These are phyloP conservation scores for Rhizopus microsporus DNA, from an alignment of 371 early-diverging fungal species.

Conservation along the genomic window DNA sequence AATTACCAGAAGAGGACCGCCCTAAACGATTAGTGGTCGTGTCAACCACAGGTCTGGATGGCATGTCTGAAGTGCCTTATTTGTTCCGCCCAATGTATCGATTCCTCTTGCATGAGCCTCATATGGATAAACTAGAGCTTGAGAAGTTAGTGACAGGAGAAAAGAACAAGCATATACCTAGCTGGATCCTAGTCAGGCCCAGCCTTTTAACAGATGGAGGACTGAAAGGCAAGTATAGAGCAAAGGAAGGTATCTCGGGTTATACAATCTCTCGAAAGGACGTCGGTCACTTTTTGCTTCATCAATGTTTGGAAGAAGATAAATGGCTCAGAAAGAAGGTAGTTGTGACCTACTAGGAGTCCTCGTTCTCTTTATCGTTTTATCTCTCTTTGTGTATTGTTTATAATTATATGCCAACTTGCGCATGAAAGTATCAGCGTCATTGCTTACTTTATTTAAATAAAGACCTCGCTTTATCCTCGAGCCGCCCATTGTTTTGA, in stretches of 20 bases:
- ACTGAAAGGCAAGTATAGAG: constrained; percentile 27
- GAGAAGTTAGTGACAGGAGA: constrained; percentile 23
- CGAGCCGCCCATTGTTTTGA: constrained; percentile 32
- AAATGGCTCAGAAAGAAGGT: constrained; percentile 35
- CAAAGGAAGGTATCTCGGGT: constrained; percentile 25
- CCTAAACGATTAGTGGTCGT: constrained; percentile 42
- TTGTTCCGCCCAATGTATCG: constrained; percentile 33
- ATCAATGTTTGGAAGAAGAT: constrained; percentile 34
- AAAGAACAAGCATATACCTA: constrained; percentile 1
- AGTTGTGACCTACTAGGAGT: constrained; percentile 31
- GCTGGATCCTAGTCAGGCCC: constrained; percentile 44
- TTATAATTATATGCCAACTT: no score
- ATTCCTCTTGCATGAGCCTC: constrained; percentile 34
- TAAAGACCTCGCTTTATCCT: not conserved
- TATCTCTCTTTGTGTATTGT: no score
- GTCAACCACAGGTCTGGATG: constrained; percentile 41
- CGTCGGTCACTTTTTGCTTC: constrained; percentile 44
- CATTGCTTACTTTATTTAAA: not conserved
- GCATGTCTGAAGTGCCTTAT: constrained; percentile 38
- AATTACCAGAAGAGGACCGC: constrained; percentile 10
- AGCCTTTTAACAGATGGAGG: constrained; percentile 37
- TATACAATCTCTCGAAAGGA: constrained; percentile 43
- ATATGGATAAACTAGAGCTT: constrained; percentile 35
- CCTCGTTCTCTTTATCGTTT: no score
- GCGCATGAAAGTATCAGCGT: not conserved